Conservation (phyloP, 495 filamentous ascomycete genomes). For the Trichoderma asperelloides region DNA sequence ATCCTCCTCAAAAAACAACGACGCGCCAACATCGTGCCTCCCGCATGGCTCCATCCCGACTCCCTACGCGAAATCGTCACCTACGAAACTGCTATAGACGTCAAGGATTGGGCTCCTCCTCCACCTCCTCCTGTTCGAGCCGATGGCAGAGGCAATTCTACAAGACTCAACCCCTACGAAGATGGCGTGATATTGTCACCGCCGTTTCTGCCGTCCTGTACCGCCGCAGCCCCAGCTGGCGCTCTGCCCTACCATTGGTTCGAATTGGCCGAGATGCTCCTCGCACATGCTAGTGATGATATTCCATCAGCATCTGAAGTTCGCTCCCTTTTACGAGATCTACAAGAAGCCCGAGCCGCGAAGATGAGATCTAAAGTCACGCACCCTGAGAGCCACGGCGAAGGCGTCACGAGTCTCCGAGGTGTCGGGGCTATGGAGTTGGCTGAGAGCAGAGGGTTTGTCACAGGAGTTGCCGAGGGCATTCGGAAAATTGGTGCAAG, state of each 20-base stretch:
- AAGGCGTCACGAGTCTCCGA: slow-evolving; percentile 63
- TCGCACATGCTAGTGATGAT: slow-evolving; percentile 80
- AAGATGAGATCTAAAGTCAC: slow-evolving; percentile 74
- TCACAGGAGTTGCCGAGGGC: slow-evolving; percentile 77
- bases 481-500: slow-evolving; percentile 59
- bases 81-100: slow-evolving; percentile 59
- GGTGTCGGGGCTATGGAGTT: slow-evolving; percentile 90
- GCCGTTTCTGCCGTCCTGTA: slow-evolving; percentile 55
- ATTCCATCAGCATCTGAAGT: slow-evolving; percentile 67
- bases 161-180: slow-evolving; percentile 11
- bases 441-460: slow-evolving; percentile 75
- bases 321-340: slow-evolving; percentile 64
- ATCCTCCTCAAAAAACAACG: slow-evolving; percentile 91
- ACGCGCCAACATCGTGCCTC: slow-evolving; percentile 86
- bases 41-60: slow-evolving; percentile 71
- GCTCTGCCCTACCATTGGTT: slow-evolving; percentile 91
- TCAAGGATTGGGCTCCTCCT: slow-evolving; percentile 63
- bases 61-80: slow-evolving; percentile 68
- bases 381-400: slow-evolving; percentile 55
- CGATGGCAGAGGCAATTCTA: slow-evolving; percentile 28
- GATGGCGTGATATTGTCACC: slow-evolving; percentile 28
- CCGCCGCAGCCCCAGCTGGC: slow-evolving; percentile 48
- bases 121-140: slow-evolving; percentile 50
- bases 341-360: slow-evolving; percentile 79
- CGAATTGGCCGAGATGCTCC: slow-evolving; percentile 74